Conservation (phyloP, 371 early-diverging fungal genomes). For the Mucor circinelloides region DNA sequence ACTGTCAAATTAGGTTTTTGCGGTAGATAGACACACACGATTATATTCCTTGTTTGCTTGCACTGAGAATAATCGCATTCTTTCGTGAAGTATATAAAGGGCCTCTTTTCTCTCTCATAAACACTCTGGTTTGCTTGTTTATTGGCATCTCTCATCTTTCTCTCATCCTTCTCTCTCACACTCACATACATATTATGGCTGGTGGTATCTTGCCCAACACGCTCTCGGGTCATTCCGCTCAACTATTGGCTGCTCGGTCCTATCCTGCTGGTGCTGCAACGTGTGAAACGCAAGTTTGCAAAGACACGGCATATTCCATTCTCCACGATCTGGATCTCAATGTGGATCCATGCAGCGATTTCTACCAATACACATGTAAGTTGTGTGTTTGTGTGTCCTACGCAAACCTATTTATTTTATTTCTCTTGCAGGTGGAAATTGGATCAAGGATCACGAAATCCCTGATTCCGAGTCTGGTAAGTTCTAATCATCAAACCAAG, state of each 20-base stretch:
- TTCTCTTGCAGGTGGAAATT: slow-evolving; percentile 47
- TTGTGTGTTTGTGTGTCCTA: neutral
- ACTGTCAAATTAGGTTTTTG: slow-evolving; percentile 7
- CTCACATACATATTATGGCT: neutral
- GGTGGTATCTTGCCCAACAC: neutral
- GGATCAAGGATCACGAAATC: slow-evolving; percentile 38
- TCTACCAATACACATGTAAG: slow-evolving; percentile 58
- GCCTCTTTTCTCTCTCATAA: neutral
- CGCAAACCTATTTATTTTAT: too few species aligned
- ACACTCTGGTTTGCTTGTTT: neutral
- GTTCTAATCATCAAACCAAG: too few species aligned
- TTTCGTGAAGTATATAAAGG: neutral
- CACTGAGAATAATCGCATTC: neutral
- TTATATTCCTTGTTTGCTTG: slow-evolving; percentile 3
- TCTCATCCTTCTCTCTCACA: neutral
- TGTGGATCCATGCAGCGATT: slow-evolving; percentile 45
- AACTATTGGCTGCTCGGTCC: slow-evolving; percentile 8
- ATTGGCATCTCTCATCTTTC: neutral
- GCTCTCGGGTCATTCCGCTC: slow-evolving; percentile 8
- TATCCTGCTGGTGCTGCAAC: neutral
- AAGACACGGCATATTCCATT: slow-evolving; percentile 11
- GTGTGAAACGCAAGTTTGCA: slow-evolving; percentile 14
- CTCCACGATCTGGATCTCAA: slow-evolving; percentile 35
- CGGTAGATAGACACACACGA: neutral
- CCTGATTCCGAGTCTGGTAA: slow-evolving; percentile 47